phyloP scores from a whole-genome alignment of 108 stramenopile genomes.

The Skeletonema menzelii region DNA sequence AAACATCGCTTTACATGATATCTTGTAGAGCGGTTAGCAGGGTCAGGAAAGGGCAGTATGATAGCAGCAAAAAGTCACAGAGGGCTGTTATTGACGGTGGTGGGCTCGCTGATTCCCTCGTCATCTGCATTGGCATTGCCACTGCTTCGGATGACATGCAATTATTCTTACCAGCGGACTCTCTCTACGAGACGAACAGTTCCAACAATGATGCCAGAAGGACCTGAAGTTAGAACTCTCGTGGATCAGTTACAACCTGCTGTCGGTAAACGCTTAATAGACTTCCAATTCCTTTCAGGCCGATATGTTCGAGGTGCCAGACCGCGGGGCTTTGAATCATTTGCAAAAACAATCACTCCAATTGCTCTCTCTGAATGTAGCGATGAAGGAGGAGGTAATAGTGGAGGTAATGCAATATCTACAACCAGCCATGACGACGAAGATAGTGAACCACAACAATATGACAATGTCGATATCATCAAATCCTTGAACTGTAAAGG shows the following conservation, averaged over 20 bases:
- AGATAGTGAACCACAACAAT: not conserved
- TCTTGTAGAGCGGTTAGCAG: too few species aligned
- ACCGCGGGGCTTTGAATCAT: constrained; percentile 72
- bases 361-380: not conserved
- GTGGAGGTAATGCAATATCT: not conserved
- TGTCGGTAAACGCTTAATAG: constrained; percentile 64
- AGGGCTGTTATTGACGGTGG: not conserved
- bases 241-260: constrained; percentile 76
- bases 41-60: too few species aligned
- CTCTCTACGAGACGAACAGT: constrained; percentile 15
- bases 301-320: constrained; percentile 68
- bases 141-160: not conserved
- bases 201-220: constrained; percentile 87
- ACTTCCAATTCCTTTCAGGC: constrained; percentile 73
- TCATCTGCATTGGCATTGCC: not conserved
- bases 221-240: constrained; percentile 81
- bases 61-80: not conserved
- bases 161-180: not conserved
- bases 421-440: constrained; percentile 8
- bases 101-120: not conserved
- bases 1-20: too few species aligned
- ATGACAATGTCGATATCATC: constrained; percentile 50
- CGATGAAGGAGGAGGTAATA: not conserved
- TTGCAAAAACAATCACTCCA: constrained; percentile 77
- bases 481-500: constrained; percentile 77